Evolutionary conservation across 371 early-diverging fungal genomes (phyloP), one percentile per base, ranked within the genome.

Genomic region (Haplosporangium sp.): DNA sequence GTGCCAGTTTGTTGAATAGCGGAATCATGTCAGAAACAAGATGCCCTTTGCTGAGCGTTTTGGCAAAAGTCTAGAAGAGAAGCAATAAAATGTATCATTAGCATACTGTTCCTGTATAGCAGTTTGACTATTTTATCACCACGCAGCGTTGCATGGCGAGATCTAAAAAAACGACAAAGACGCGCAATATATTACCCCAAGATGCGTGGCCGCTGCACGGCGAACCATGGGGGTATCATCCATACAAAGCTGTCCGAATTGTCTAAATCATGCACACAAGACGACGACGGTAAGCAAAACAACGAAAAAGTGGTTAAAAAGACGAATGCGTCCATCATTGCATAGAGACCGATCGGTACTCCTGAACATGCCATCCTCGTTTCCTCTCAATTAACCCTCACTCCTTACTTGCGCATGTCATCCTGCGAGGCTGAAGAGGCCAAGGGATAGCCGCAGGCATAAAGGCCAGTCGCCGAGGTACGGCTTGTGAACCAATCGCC

Each of bases 211-310:
- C 11, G 97, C 96, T 5, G 98, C 93, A 68, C 98, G 90, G 68
- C 98, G 91, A 67, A 97, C 98, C 99, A 99, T 98, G 14, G 99
- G 99, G 23, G 97, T 98, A 50, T 96, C 96, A 81, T 99, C 98
- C 67, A 90, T 83, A 77, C 94, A 92, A 38, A 99, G 90, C 72
- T 91, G 90, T 37, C 87, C 87, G 83, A 88, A 92, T 64, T 87
- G 67, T 60, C 87, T 90, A 81, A 6, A 59, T 29, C 18, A 58
- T 48, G 40, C 20, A 41, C 38, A 37, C 20, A 58, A 37, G 52
- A 18, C 50, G 20, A 18, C 50, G 20, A 54, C 6, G 37, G 42
- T 45, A 21, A 29, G 20, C 13, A 57, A 56, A 40, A 20, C 18
- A 10, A 59, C 38, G 21, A n/a, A 37, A 43, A 43, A 41, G 13